Evolutionary conservation across 345 rosid genomes (phyloP).

Genomic region (Gossypium rotundifolium): DNA sequence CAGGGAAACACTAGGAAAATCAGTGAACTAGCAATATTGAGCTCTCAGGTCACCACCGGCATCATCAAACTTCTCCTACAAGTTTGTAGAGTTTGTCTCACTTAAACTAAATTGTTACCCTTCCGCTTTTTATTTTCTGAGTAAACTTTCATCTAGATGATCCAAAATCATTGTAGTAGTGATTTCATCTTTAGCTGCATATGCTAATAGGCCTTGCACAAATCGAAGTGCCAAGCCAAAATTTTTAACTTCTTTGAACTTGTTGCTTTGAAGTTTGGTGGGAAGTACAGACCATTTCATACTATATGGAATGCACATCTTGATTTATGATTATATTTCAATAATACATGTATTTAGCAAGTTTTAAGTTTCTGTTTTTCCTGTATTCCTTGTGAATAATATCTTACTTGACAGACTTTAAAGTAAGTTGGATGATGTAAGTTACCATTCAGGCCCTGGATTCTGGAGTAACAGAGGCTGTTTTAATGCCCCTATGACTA

Average conservation of each 20-base stretch:
- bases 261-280: not conserved
- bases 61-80: not conserved
- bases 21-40: not conserved
- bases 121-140: not conserved
- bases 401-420: not conserved
- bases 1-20: not conserved
- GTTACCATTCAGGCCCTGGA: constrained; percentile 47
- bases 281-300: not conserved
- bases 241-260: not conserved
- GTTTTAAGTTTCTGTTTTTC: not conserved
- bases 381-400: not conserved
- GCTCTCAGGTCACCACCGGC: not conserved
- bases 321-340: not conserved
- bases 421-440: not conserved
- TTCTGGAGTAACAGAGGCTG: constrained; percentile 54
- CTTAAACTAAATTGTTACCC: not conserved
- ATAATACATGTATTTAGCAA: not conserved
- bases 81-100: not conserved
- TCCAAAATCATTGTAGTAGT: not conserved
- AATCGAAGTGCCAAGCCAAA: not conserved
- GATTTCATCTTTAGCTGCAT: not conserved
- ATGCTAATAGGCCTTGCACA: not conserved
- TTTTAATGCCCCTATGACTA: constrained; percentile 61
- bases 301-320: not conserved
- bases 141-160: not conserved